Evolutionary conservation across 2,329 filamentous ascomycete genomes (phyloP), one percentile per base, ranked within the genome.

Genomic region (Calonectria naviculata): DNA sequence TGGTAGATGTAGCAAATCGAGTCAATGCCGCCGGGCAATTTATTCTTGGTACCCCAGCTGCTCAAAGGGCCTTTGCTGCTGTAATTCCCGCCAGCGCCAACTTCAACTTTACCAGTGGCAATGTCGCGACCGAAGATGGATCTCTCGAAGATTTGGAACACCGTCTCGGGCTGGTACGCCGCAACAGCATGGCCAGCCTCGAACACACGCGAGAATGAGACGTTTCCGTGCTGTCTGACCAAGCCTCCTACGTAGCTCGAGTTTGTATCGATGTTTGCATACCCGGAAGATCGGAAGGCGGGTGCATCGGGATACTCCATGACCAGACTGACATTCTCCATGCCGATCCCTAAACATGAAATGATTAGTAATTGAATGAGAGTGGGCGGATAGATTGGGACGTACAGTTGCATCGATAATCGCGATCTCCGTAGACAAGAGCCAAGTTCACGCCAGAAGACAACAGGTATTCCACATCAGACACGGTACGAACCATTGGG

Each of bases 141-240:
- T 15, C 91, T 86, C 28, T 88, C 86, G 74, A 92, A 92, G 52
- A 91, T 81, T 71, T 85, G 83, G 38, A 89, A 84, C 1, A 88
- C 80, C 0, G 88, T 88, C 74, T 87, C 82, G 1, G 89, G 89
- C 78, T 91, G 89, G 73, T 89, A 89, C 19, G 85, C 88, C 0
- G 89, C 87, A 0, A 90, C 87, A 64, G 89, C 86, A 75, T 93
- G 91, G 0, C 91, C 91, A 4, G 90, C 85, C 72, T 92, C 87
- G 76, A 91, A 92, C 13, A 93, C 86, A 2, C 91, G 85, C 19
- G 88, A 89, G 80, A 93, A 93, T 4, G 87, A 90, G 61, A 93
- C 87, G 74, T 94, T 94, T 3, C 92, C 93, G 76, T 90, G 92
- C 80, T 96, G 93, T 5, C 93, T 88, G 0, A 94, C 93, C 64